These are phyloP conservation scores for Wallacemonas sp. DNA, from an alignment of 208 protist species.

Conservation along the genomic window DNA sequence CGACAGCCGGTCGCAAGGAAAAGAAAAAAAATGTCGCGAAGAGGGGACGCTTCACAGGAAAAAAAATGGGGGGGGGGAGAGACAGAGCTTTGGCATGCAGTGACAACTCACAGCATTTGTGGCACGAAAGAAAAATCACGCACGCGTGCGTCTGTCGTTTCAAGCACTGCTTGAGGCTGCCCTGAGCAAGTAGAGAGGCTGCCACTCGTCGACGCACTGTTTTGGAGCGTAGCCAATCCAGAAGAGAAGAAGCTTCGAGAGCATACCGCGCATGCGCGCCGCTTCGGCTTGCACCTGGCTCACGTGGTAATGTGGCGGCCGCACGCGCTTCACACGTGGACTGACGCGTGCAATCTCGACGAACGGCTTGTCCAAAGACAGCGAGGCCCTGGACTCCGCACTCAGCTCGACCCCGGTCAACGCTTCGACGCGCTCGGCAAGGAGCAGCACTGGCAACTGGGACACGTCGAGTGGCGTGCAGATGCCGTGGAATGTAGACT, in stretches of 20 bases:
- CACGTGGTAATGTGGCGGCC: constrained; percentile 18
- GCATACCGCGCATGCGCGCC: constrained; percentile 17
- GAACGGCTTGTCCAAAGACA: constrained; percentile 33
- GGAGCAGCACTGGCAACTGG: constrained; percentile 48
- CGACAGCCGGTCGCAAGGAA: no score
- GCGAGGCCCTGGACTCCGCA: neutral
- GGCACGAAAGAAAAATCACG: no score
- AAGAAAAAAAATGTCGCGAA: no score
- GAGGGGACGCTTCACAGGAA: no score
- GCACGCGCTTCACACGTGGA: constrained; percentile 30
- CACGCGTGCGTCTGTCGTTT: no score
- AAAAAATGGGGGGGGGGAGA: no score
- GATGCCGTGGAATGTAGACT: constrained; percentile 42
- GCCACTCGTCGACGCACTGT: constrained; percentile 29
- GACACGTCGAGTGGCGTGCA: constrained; percentile 57
- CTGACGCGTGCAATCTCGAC: constrained; percentile 30
- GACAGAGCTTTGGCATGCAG: no score
- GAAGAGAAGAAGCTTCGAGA: constrained; percentile 74
- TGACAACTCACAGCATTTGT: no score
- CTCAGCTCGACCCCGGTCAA: constrained; percentile 63
- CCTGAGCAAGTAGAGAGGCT: constrained; percentile 76
- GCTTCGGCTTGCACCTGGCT: constrained; percentile 2
- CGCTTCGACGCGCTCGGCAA: constrained; percentile 46
- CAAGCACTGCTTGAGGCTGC: neutral
- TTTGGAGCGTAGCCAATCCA: constrained; percentile 77